Evolutionary conservation across 2,329 filamentous ascomycete species (phyloP), one percentile per base, ranked within the genome.

Genomic region (Colletotrichum agaves): DNA sequence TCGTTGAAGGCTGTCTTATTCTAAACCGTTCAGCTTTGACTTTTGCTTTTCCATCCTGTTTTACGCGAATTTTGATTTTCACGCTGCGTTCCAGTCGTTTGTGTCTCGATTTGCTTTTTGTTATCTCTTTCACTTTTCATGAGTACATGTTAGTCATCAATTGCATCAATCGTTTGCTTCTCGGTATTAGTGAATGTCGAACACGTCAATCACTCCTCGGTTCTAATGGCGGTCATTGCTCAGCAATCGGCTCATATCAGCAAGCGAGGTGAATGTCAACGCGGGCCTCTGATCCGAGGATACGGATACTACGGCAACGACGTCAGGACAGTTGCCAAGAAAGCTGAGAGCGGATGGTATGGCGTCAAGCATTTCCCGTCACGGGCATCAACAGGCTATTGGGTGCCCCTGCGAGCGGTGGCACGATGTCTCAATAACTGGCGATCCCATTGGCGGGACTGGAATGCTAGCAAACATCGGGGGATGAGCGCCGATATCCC

Each of bases 381-480:
- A 6, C 27, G 23, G n/a, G 13, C 37, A 44, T 6, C 5, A 17
- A n/a, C 21, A 13, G 19, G 2, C n/a, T 3, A 49, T 31, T 66
- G 57, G 33, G 13, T 15, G 8, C 5, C 17, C 8, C 41, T 15
- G 23, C 23, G 31, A 8, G 10, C 27, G 58, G 39, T 50, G 56
- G n/a, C n/a, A 11, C 5, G 3, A 3, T 66, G 63, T 66, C 63
- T 66, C 50, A 35, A 4, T 6, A 3, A n/a, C 6, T 12, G 15
- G 33, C 7, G 15, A 17, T 15, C 6, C 12, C 0, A 63, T 67
- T 67, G 58, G 63, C 15, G 10, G n/a, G 10, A 1, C 10, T 19
- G 59, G 63, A 67, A 67, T 67, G 63, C 13, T 41, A 19, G 57
- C 37, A 12, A 33, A 12, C 43, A 49, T 23, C 59, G 58, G 41